Base-by-base conservation (phyloP, 1,139 yeast genomes). In the Geotrichum phurueaensis region DNA sequence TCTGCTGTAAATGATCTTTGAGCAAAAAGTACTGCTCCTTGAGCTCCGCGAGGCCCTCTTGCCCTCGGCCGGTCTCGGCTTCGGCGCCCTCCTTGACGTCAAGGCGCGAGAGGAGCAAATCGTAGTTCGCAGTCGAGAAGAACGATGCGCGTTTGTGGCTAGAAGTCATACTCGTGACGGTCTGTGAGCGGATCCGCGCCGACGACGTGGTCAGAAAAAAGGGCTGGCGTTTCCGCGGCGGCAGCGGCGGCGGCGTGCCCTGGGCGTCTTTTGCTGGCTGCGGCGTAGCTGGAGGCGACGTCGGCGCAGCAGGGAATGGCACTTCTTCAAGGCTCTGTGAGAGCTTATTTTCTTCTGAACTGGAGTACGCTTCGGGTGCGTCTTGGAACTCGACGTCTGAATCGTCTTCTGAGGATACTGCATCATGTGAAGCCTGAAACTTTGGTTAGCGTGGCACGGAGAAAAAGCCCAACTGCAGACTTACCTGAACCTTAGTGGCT, bases 21-120 rank as follows among this genome's bases (percentile, higher is more conserved):
- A n/a, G 53, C 50, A 36, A 33, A 23, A 10, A 36, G 23, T 49
- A 33, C 33, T 10, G 83, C 62, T 81, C 80, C 70, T 83, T 86
- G 60, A 89, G 78, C 39, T 33, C 39, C 3, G 39, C n/a, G 13
- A 33, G 39, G n/a, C 39, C 63, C 82, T 82, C 60, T 78, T 79
- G 22, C 85, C 81, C 18, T 95, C 92, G 1, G 82, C 77, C 57
- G 78, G 76, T 15, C 10, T 45, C 27, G 13, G 57, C 78, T 20
- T 81, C 83, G 29, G 77, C 78, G 39, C 81, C 80, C 57, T 75
- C 77, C 29, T 31, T 51, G 3, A 51, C 54, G 60, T 80, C 80
- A 60, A 81, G 76, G 60, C 81, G 78, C 64, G 78, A 77, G 65
- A 82, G 76, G 7, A 83, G 76, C 58, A 79, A 77, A 63, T 78